phyloP scores from a whole-genome alignment of 2,329 filamentous ascomycete genomes.

The Lachnum nothofagi region DNA sequence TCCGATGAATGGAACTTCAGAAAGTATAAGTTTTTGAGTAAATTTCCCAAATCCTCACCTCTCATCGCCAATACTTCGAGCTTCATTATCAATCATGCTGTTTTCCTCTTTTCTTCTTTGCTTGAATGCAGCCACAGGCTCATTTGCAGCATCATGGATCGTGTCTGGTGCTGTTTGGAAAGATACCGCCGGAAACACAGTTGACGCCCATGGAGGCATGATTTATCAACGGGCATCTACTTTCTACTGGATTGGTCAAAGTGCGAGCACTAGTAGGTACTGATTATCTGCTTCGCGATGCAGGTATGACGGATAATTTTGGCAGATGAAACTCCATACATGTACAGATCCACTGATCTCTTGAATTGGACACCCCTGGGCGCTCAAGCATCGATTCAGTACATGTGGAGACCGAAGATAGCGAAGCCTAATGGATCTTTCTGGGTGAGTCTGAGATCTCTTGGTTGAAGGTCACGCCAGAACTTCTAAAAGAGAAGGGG shows the following conservation, averaged over 20 bases:
- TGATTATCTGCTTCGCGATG: slow-evolving; percentile 5
- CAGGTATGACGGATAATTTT: neutral
- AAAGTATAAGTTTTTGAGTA: neutral
- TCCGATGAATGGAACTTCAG: neutral
- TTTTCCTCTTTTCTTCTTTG: neutral
- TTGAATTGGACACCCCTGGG: slow-evolving; percentile 39
- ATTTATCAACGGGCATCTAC: slow-evolving; percentile 35
- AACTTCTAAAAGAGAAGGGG: no score
- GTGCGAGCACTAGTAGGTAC: slow-evolving; percentile 31
- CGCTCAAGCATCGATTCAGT: slow-evolving; percentile 32
- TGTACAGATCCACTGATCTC: slow-evolving; percentile 39
- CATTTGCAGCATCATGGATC: slow-evolving; percentile 36
- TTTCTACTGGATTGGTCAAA: slow-evolving; percentile 40
- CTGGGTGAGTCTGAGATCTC: slow-evolving; percentile 29
- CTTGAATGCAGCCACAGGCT: neutral
- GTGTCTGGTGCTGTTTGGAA: slow-evolving; percentile 38
- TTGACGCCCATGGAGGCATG: slow-evolving; percentile 39
- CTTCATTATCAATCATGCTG: neutral
- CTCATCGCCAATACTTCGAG: neutral
- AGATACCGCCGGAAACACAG: slow-evolving; percentile 36
- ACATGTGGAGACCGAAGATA: slow-evolving; percentile 39
- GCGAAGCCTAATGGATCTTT: slow-evolving; percentile 38
- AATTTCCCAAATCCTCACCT: no score
- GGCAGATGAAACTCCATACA: slow-evolving; percentile 34
- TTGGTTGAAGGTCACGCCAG: neutral